These are phyloP conservation scores for Penicillium canescens DNA, from an alignment of 495 filamentous ascomycete genomes.

Conservation along the genomic window DNA sequence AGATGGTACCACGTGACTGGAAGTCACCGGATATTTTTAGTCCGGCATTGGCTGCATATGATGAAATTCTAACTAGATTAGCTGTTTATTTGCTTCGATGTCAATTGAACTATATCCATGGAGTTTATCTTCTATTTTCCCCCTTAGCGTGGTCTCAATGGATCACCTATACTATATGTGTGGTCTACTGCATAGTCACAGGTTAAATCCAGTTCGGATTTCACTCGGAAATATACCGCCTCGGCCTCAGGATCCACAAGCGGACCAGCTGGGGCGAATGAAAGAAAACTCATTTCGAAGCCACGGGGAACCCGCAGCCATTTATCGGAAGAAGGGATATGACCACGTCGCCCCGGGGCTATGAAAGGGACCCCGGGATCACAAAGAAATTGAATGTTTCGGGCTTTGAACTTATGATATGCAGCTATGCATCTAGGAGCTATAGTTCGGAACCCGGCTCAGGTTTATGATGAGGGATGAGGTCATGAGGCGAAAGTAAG, in stretches of 20 bases:
- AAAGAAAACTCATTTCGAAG: conserved; percentile 24
- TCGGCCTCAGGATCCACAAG: conserved; percentile 10
- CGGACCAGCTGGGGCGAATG: conserved; percentile 19
- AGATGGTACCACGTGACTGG: conserved; percentile 11
- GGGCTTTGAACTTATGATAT: not conserved
- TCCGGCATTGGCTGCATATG: not conserved
- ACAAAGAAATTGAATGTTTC: not conserved
- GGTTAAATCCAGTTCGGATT: not conserved
- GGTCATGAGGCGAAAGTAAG: conserved; percentile 11
- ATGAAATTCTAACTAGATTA: not conserved
- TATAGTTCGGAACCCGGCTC: not conserved
- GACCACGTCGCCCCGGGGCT: not conserved
- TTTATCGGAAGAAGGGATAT: not conserved
- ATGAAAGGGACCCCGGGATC: not conserved
- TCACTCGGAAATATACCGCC: conserved; percentile 4
- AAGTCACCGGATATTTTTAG: not conserved
- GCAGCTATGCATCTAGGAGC: not conserved
- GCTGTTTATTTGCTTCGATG: not conserved
- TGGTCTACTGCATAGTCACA: not conserved
- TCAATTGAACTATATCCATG: no score
- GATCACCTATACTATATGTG: not conserved
- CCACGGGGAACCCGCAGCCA: conserved; percentile 17
- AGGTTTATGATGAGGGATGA: conserved; percentile 21
- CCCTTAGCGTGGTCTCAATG: not conserved
- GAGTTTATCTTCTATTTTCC: not conserved